A percentile compares a stretch with the other conserved stretches of the same genome.
These are phyloP conservation scores for Agastache rugosa DNA, from an alignment of 257 asterid species.

Conservation along the genomic window DNA sequence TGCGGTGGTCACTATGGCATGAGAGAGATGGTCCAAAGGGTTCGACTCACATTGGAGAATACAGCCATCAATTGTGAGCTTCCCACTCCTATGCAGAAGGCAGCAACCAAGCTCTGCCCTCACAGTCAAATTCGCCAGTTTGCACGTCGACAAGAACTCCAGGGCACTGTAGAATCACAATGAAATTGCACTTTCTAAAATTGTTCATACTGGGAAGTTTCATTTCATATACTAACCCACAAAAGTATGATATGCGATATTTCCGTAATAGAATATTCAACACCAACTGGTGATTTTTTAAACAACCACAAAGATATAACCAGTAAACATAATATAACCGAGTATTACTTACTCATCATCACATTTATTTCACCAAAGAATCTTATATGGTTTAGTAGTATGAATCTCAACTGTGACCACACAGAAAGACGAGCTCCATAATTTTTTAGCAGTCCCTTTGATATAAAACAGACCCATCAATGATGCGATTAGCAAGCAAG, in stretches of 20 bases:
- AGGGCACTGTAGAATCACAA: conserved; percentile 69
- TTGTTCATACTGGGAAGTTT: background rate
- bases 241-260: background rate
- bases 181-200: conserved; percentile 22
- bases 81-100: conserved; percentile 92
- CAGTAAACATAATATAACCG: too few relatives aligned
- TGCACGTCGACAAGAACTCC: conserved; percentile 88
- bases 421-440: background rate
- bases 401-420: background rate
- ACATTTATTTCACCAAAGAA: too few relatives aligned
- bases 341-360: too few relatives aligned
- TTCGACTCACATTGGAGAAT: conserved; percentile 90
- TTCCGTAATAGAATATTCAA: background rate
- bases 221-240: background rate
- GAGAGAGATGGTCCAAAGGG: conserved; percentile 92
- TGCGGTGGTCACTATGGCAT: conserved; percentile 95
- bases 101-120: conserved; percentile 98
- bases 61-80: conserved; percentile 84
- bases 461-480: background rate
- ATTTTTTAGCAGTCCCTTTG: background rate
- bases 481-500: background rate
- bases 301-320: conserved; percentile 1
- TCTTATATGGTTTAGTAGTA: background rate
- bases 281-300: background rate
- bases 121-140: conserved; percentile 87